These are phyloP conservation scores for Fusarium luffae DNA, from an alignment of 2,329 filamentous ascomycete genomes.

Conservation along the genomic window DNA sequence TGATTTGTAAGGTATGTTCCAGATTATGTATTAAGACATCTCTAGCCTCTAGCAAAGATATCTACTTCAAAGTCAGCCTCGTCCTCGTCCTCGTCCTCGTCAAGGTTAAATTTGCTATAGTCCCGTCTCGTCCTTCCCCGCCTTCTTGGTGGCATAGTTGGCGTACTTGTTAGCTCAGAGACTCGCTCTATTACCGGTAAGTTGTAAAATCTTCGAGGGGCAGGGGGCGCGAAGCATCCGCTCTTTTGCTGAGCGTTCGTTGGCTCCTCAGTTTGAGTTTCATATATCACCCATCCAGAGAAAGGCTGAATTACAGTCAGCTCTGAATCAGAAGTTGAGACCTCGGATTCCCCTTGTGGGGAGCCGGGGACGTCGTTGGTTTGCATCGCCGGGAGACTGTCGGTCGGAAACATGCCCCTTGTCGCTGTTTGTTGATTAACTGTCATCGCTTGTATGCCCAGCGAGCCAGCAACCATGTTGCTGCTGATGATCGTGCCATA, in stretches of 20 bases:
- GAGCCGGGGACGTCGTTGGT: not conserved
- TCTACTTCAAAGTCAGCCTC: no score
- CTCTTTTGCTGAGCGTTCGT: not conserved
- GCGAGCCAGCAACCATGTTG: slow-evolving; percentile 33
- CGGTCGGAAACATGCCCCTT: not conserved
- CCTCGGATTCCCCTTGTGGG: not conserved
- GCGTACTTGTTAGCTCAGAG: no score
- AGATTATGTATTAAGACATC: no score
- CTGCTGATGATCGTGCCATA: not conserved
- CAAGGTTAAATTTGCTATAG: no score
- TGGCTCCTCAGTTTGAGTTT: not conserved
- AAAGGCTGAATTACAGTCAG: not conserved
- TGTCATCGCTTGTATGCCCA: slow-evolving; percentile 9
- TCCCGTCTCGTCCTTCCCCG: no score
- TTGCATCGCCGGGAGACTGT: not conserved
- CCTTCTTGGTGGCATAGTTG: no score
- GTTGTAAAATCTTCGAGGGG: no score
- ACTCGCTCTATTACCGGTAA: no score
- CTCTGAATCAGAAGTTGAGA: not conserved
- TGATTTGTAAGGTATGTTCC: no score
- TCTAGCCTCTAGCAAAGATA: no score
- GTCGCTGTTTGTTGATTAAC: not conserved
- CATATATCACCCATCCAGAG: not conserved
- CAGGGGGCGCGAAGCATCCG: no score
- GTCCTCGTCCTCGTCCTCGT: no score